These are phyloP conservation scores for Amanita phalloides DNA, from an alignment of 768 basidiomycete species.

Conservation along the genomic window DNA sequence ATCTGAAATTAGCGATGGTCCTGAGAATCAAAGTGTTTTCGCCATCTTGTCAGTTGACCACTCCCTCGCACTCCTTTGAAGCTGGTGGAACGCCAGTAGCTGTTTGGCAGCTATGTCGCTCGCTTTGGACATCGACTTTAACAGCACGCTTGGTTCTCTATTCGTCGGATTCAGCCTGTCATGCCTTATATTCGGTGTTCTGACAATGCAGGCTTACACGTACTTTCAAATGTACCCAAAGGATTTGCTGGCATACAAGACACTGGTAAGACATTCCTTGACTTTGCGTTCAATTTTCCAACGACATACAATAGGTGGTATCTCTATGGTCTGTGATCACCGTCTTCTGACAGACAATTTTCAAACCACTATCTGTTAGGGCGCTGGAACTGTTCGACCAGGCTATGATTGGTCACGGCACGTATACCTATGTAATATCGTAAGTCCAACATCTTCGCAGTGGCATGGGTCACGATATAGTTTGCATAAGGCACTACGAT, in stretches of 20 bases:
- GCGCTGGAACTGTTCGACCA: slow-evolving; percentile 37
- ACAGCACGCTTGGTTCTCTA: slow-evolving; percentile 28
- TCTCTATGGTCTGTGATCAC: slow-evolving; percentile 16
- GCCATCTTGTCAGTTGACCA: background rate
- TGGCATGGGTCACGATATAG: slow-evolving; percentile 4
- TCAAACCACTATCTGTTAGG: slow-evolving; percentile 17
- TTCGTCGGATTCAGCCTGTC: slow-evolving; percentile 28
- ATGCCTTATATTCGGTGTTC: slow-evolving; percentile 28
- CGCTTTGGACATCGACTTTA: background rate
- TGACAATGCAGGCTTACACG: slow-evolving; percentile 24
- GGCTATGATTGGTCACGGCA: slow-evolving; percentile 35
- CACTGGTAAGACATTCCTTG: slow-evolving; percentile 16
- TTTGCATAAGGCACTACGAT: slow-evolving; percentile 23
- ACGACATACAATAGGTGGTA: slow-evolving; percentile 14
- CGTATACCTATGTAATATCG: slow-evolving; percentile 48
- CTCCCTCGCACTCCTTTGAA: background rate
- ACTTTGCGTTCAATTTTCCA: background rate
- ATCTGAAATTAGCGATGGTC: too few species aligned
- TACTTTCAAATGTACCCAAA: slow-evolving; percentile 29
- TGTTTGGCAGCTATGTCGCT: slow-evolving; percentile 1
- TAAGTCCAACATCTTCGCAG: slow-evolving; percentile 17
- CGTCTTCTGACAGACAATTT: background rate
- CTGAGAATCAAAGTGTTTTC: too few species aligned
- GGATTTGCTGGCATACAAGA: slow-evolving; percentile 23
- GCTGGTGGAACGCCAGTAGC: slow-evolving; percentile 1